Conservation (phyloP, 495 filamentous ascomycete genomes). For the Thozetella sp. region DNA sequence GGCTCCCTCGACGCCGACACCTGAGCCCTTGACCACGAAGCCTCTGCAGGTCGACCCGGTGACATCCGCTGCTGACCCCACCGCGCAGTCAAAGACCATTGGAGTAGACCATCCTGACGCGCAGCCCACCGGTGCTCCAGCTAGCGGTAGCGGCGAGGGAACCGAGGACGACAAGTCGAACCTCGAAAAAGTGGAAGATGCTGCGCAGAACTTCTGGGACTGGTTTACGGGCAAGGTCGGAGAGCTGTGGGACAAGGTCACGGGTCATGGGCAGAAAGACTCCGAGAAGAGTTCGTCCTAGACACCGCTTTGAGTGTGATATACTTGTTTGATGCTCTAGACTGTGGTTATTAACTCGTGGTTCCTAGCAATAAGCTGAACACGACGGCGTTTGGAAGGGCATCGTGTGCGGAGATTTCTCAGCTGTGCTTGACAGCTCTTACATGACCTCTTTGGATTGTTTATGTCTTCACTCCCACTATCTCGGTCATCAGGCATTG, state of each 20-base stretch:
- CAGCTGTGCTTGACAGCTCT: too few species aligned
- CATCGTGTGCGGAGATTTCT: too few species aligned
- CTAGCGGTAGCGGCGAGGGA: conserved; percentile 9
- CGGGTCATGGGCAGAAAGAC: conserved; percentile 12
- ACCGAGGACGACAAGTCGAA: conserved; percentile 15
- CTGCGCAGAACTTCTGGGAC: conserved; percentile 40
- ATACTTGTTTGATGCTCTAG: too few species aligned
- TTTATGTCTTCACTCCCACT: too few species aligned
- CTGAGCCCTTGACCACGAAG: conserved; percentile 18
- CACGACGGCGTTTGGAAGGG: too few species aligned
- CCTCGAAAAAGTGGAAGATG: conserved; percentile 22
- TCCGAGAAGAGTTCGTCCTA: neutral
- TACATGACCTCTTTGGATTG: too few species aligned
- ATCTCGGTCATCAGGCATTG: too few species aligned
- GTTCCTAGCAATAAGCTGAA: too few species aligned
- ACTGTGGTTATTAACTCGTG: too few species aligned
- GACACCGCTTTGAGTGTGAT: too few species aligned
- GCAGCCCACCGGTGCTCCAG: conserved; percentile 11
- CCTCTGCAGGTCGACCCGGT: conserved; percentile 14
- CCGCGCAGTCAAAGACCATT: conserved; percentile 7
- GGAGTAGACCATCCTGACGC: conserved; percentile 18
- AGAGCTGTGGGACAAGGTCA: conserved; percentile 38
- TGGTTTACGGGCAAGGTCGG: conserved; percentile 51
- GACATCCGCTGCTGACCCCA: neutral
- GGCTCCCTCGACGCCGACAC: conserved; percentile 9